phyloP scores from a whole-genome alignment of 2,329 filamentous ascomycete genomes.

The Ceratocystis alfenasii region DNA sequence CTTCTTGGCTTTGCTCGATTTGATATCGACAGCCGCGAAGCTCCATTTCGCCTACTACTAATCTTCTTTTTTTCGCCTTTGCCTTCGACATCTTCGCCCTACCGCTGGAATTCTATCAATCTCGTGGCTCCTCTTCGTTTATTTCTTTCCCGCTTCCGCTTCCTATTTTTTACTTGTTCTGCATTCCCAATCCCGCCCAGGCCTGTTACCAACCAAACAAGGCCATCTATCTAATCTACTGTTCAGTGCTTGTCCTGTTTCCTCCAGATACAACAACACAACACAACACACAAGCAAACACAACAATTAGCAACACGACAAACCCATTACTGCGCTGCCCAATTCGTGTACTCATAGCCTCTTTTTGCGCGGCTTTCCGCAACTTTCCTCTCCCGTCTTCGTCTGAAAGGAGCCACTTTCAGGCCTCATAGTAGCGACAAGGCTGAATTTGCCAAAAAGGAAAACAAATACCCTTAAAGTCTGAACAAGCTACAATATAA shows the following conservation, averaged over 20 bases:
- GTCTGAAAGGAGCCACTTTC: not conserved
- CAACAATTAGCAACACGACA: not conserved
- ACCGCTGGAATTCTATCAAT: constrained; percentile 14
- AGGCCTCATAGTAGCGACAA: not conserved
- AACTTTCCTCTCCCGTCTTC: too few relatives aligned
- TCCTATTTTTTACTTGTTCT: not conserved
- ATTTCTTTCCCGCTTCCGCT: not conserved
- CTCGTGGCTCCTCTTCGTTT: constrained; percentile 6
- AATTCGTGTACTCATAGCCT: not conserved
- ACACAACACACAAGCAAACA: not conserved
- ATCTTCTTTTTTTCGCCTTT: not conserved
- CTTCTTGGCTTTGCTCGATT: constrained; percentile 15
- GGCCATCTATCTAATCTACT: constrained; percentile 5
- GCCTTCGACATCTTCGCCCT: not conserved
- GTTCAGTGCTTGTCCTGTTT: not conserved
- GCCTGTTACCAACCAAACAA: not conserved
- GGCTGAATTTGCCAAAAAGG: not conserved
- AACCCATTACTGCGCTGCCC: not conserved
- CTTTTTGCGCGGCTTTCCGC: not conserved
- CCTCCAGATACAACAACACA: constrained; percentile 4
- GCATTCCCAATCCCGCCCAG: not conserved
- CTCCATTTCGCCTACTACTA: not conserved
- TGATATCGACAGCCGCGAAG: constrained; percentile 15
- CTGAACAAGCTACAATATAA: not conserved
- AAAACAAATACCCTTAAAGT: not conserved